phyloP scores from a whole-genome alignment of 2,329 filamentous ascomycete species.

The Epichloe gansuensis region DNA sequence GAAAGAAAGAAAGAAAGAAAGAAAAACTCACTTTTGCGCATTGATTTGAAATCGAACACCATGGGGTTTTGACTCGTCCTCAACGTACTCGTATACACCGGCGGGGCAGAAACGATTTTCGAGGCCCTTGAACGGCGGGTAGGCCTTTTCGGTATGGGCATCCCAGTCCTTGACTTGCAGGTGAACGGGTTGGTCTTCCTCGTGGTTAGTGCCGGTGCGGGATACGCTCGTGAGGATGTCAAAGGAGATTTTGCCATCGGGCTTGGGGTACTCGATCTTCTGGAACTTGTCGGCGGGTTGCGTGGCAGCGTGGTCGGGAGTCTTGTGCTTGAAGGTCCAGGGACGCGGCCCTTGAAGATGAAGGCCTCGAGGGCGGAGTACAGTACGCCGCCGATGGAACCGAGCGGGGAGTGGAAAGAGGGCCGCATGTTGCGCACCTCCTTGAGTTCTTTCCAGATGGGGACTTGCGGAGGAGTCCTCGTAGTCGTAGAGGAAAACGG shows the following conservation, averaged over 20 bases:
- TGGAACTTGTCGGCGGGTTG: conserved; percentile 64
- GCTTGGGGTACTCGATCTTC: conserved; percentile 95
- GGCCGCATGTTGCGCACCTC: conserved; percentile 96
- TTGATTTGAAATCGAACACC: conserved; percentile 98
- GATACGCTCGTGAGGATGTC: conserved; percentile 94
- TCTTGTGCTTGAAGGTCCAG: conserved; percentile 84
- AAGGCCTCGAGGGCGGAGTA: conserved; percentile 93
- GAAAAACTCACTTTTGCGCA: conserved; percentile 71
- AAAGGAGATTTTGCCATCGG: conserved; percentile 87
- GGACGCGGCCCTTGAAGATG: conserved; percentile 69
- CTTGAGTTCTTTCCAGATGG: conserved; percentile 88
- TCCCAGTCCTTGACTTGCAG: conserved; percentile 94
- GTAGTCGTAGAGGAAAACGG: conserved; percentile 89
- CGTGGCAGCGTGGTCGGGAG: conserved; percentile 65
- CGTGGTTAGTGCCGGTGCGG: conserved; percentile 93
- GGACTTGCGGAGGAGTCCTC: conserved; percentile 79
- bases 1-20: neutral
- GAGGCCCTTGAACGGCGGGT: conserved; percentile 77
- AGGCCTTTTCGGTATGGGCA: conserved; percentile 70
- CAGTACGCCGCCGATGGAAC: conserved; percentile 76
- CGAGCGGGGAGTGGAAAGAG: conserved; percentile 79
- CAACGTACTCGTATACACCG: conserved; percentile 95
- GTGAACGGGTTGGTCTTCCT: conserved; percentile 96
- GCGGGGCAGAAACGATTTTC: conserved; percentile 97
- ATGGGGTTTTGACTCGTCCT: conserved; percentile 74